Evolutionary conservation across 345 rosid genomes (phyloP).

Genomic region (Corymbia maculata): DNA sequence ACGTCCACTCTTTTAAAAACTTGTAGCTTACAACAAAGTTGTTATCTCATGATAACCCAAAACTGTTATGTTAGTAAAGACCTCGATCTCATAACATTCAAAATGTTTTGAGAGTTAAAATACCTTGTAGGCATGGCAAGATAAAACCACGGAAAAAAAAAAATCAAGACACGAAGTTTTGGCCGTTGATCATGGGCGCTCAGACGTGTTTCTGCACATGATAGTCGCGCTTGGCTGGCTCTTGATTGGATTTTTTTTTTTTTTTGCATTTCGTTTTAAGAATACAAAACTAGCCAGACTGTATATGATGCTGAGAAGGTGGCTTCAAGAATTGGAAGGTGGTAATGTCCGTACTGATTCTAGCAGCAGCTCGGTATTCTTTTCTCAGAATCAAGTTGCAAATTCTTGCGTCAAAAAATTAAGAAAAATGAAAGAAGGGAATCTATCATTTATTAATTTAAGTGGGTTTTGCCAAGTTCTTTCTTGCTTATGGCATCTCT

Average conservation of each 20-base stretch:
- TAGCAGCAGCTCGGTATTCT: background rate
- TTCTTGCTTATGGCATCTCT: background rate
- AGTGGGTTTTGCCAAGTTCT: background rate
- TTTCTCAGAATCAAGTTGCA: background rate
- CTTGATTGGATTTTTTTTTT: background rate
- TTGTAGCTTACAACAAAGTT: too few species aligned
- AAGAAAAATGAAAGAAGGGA: background rate
- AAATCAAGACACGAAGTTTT: background rate
- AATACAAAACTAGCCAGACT: background rate
- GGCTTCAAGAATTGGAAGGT: background rate
- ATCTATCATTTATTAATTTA: background rate
- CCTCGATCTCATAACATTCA: background rate
- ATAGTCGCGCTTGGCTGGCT: fast-evolving
- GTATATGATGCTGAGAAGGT: background rate
- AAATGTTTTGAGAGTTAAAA: background rate
- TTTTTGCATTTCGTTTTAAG: background rate
- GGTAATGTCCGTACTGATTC: background rate
- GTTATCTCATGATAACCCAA: too few species aligned
- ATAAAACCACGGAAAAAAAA: background rate
- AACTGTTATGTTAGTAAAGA: too few species aligned
- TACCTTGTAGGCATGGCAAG: background rate
- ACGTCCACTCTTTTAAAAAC: too few species aligned
- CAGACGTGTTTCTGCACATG: background rate
- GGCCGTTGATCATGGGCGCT: background rate
- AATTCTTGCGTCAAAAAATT: background rate